A percentile compares a stretch with the other conserved stretches of the same genome.
Evolutionary conservation across 1,284 basidiomycete species (phyloP).

Genomic region (Somion occarium): DNA sequence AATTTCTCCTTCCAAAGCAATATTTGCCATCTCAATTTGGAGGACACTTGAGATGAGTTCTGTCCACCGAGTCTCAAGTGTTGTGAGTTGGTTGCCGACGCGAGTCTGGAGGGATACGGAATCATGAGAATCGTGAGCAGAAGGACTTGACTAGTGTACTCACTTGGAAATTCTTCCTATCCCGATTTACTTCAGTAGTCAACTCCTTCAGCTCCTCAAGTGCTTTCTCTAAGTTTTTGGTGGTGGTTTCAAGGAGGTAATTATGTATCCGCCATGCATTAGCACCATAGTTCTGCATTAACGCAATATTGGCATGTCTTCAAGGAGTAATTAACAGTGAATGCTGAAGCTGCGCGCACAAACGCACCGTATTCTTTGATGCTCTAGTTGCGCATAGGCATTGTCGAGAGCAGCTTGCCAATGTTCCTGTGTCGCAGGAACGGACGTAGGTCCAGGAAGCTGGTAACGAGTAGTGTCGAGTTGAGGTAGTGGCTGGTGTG

Average conservation of each 20-base stretch:
- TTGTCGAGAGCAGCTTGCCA: slow-evolving; percentile 79
- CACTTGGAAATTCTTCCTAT: slow-evolving; percentile 83
- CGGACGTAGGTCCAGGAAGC: slow-evolving; percentile 63
- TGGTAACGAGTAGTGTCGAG: slow-evolving; percentile 82
- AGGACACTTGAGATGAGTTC: slow-evolving; percentile 83
- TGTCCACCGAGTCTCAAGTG: slow-evolving; percentile 83
- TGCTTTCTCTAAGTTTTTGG: slow-evolving; percentile 68
- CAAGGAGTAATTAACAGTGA: slow-evolving; percentile 6
- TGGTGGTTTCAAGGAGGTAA: slow-evolving; percentile 78
- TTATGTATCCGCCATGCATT: slow-evolving; percentile 93
- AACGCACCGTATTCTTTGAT: slow-evolving; percentile 78
- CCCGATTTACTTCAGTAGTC: slow-evolving; percentile 80
- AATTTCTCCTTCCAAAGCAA: slow-evolving; percentile 75
- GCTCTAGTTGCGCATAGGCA: slow-evolving; percentile 83
- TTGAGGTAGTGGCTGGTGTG: slow-evolving; percentile 63
- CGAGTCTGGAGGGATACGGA: slow-evolving; percentile 46
- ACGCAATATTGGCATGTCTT: slow-evolving; percentile 80
- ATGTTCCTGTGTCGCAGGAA: slow-evolving; percentile 68
- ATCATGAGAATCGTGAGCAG: neutral
- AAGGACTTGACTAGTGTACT: slow-evolving; percentile 13
- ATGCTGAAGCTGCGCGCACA: slow-evolving; percentile 1
- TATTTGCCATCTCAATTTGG: slow-evolving; percentile 91
- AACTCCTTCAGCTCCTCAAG: slow-evolving; percentile 71
- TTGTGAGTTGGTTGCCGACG: slow-evolving; percentile 73
- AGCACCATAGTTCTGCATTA: slow-evolving; percentile 84